Evolutionary conservation across 805 yeast species (phyloP), one percentile per base, ranked within the genome.

Genomic region (Vanderwaltozyma tropicalis): DNA sequence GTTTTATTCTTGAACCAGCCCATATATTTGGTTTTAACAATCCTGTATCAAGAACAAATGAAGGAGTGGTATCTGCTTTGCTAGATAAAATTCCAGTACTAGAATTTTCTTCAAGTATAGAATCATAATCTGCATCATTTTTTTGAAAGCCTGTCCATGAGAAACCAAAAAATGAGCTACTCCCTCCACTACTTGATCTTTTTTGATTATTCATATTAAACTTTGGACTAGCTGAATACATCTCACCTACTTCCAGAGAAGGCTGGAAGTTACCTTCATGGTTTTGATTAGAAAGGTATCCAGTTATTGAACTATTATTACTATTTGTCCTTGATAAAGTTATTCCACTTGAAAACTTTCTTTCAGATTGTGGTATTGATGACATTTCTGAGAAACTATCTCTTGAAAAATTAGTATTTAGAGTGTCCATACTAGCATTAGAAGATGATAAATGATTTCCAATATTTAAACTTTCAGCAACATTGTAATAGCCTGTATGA

Each of bases 1-100:
- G 62, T 44, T 53, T 64, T 14, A 78, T 59, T 14, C 59, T 45
- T 3, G 82, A 73, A 9, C 63, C 62, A 15, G 63, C 61, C 82
- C 82, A 78, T 12, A 70, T 64, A 41, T 76, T 75, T 3, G 63
- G 53, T 36, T 59, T 54, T 10, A 64, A 47, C 4, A 63, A 31
- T 3, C 64, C 56, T 2, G 53, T 43, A 18, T 59, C 62, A 2
- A 50, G 24, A 2, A 56, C 51, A 44, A 61, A 29, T 12, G 32
- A 44, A 57, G 34, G 9, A 12, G 17, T 31, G 32, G 26, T 18
- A 5, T 38, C 36, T 19, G 32, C 38, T 14, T 34, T 39, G 16
- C 43, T 41, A 17, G 42, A 38, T 31, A 48, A 50, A 16, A 44
- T 52, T 17, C 44, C 42, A n/a, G 44, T 43, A 12, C 31, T 32